A percentile compares a stretch with the other conserved stretches of the same genome.
Conservation (phyloP, 352 stramenopile genomes). For the Pythium aphanidermatum region DNA sequence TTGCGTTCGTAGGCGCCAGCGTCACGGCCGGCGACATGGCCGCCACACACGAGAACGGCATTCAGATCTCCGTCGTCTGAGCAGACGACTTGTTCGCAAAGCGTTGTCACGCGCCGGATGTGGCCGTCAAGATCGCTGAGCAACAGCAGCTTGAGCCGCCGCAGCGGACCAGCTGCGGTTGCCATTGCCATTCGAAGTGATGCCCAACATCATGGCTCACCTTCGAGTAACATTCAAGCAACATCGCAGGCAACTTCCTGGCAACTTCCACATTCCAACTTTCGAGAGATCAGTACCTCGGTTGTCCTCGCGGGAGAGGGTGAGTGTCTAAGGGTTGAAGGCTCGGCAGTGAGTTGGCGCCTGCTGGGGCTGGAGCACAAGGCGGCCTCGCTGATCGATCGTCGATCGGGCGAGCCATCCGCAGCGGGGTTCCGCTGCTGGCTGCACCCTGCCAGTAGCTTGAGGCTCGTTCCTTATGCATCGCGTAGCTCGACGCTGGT, state of each 20-base stretch:
- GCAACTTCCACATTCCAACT: too few species aligned
- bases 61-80: constrained; percentile 58
- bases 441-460: too few species aligned
- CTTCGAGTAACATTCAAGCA: constrained; percentile 11
- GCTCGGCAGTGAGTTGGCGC: too few species aligned
- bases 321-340: too few species aligned
- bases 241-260: constrained; percentile 3
- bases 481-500: too few species aligned
- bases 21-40: constrained; percentile 41
- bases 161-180: background rate
- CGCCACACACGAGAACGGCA: constrained; percentile 71
- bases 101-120: constrained; percentile 60
- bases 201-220: background rate
- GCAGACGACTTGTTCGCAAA: constrained; percentile 72
- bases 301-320: too few species aligned
- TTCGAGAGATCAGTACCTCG: too few species aligned
- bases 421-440: too few species aligned
- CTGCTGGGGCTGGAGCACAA: too few species aligned
- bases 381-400: too few species aligned
- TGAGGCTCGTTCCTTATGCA: too few species aligned
- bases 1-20: constrained; percentile 44
- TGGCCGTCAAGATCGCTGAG: constrained; percentile 64
- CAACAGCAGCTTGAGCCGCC: constrained; percentile 67
- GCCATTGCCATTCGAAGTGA: constrained; percentile 5
- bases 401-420: too few species aligned